Evolutionary conservation across 2,329 filamentous ascomycete species (phyloP).

Genomic region (Colletotrichum truncatum): DNA sequence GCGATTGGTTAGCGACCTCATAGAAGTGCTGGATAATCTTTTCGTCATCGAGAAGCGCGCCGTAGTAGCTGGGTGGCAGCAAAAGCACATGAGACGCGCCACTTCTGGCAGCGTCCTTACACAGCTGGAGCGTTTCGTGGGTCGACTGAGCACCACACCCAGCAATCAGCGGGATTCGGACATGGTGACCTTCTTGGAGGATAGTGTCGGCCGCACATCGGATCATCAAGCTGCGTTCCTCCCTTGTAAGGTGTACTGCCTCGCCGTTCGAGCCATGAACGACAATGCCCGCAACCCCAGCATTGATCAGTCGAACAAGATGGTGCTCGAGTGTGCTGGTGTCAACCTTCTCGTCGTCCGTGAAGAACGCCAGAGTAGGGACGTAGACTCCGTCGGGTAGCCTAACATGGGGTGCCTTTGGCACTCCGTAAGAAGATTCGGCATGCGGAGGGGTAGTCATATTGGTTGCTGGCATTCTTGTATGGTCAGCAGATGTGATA

Average conservation of each 20-base stretch:
- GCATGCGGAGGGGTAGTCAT: background rate
- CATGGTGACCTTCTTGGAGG: conserved; percentile 67
- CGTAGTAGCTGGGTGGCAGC: conserved; percentile 76
- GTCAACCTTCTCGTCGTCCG: conserved; percentile 43
- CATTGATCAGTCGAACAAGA: conserved; percentile 50
- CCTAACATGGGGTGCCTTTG: conserved; percentile 12
- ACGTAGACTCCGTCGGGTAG: conserved; percentile 45
- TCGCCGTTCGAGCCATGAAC: conserved; percentile 80
- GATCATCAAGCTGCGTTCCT: conserved; percentile 75
- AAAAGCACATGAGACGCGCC: conserved; percentile 76
- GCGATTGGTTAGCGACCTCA: conserved; percentile 64
- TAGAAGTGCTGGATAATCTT: conserved; percentile 69
- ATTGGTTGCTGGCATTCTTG: background rate
- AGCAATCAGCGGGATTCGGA: conserved; percentile 73
- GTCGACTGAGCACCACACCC: conserved; percentile 75
- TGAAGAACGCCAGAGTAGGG: conserved; percentile 48
- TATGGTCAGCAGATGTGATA: too few species aligned
- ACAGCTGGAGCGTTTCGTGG: conserved; percentile 72
- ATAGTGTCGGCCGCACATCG: conserved; percentile 74
- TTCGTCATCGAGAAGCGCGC: conserved; percentile 64
- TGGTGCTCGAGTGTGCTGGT: conserved; percentile 42
- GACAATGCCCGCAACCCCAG: conserved; percentile 73
- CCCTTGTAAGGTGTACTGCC: conserved; percentile 74
- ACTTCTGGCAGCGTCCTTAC: conserved; percentile 68
- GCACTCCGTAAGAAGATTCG: background rate